These are phyloP conservation scores for Parachaetomium inaequale DNA, from an alignment of 495 filamentous ascomycete species.

Conservation along the genomic window DNA sequence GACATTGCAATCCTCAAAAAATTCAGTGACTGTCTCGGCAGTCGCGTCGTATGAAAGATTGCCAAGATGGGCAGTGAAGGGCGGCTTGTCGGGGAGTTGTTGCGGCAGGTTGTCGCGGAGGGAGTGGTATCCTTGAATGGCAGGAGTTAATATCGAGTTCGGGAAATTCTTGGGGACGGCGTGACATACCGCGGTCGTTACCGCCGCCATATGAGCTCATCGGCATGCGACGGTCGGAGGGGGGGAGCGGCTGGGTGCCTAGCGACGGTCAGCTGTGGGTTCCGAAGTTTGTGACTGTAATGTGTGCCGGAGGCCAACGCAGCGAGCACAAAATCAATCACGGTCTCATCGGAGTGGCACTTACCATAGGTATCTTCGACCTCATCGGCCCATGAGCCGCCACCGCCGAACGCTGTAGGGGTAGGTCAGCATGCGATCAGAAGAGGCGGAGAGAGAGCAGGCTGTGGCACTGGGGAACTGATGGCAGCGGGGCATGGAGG, in stretches of 20 bases:
- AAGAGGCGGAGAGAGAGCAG: not conserved
- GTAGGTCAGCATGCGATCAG: constrained; percentile 19
- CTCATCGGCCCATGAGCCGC: constrained; percentile 93
- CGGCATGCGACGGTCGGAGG: constrained; percentile 38
- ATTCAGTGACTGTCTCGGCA: constrained; percentile 70
- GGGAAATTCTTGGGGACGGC: not conserved
- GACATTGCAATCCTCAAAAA: constrained; percentile 79
- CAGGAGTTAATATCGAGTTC: not conserved
- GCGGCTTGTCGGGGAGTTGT: constrained; percentile 79
- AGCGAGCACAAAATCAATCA: constrained; percentile 1
- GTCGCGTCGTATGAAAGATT: constrained; percentile 95
- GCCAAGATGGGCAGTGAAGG: constrained; percentile 91
- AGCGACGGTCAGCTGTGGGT: constrained; percentile 13
- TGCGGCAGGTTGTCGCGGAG: constrained; percentile 72
- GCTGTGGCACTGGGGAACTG: constrained; percentile 13
- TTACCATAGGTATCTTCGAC: constrained; percentile 83
- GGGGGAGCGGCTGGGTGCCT: constrained; percentile 47
- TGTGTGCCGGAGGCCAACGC: constrained; percentile 8
- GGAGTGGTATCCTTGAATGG: constrained; percentile 52
- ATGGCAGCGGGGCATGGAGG: constrained; percentile 24
- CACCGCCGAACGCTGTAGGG: constrained; percentile 64
- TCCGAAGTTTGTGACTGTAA: not conserved
- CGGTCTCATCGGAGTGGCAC: constrained; percentile 16
- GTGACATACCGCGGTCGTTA: constrained; percentile 37
- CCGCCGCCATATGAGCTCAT: constrained; percentile 31